These are phyloP conservation scores for Forsythia suspensa DNA, from an alignment of 257 asterid species.

Conservation along the genomic window DNA sequence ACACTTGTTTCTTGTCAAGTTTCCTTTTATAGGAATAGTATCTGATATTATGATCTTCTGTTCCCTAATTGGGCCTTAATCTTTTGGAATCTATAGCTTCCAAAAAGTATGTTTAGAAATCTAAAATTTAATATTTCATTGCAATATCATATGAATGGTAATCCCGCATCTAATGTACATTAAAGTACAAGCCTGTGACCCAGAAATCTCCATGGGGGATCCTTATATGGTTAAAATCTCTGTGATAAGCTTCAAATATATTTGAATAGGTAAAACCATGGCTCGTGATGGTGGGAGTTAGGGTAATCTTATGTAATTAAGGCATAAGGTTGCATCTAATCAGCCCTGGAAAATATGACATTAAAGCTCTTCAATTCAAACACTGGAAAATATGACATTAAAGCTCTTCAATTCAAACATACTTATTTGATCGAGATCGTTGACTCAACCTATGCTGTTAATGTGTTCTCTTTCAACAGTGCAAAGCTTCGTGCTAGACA, in stretches of 20 bases:
- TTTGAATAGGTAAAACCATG: not conserved
- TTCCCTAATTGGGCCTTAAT: not conserved
- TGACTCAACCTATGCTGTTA: conserved; percentile 1
- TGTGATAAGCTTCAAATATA: not conserved
- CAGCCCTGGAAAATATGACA: not conserved
- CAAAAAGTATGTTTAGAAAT: not conserved
- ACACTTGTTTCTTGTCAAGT: not conserved
- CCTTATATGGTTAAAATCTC: not conserved
- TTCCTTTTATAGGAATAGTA: not conserved
- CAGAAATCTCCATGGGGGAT: not conserved
- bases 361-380: not conserved
- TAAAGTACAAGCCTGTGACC: not conserved
- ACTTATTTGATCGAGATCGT: not conserved
- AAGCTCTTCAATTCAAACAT: not conserved
- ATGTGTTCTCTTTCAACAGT: conserved; percentile 43
- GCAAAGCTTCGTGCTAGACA: conserved; percentile 86
- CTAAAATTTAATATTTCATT: not conserved
- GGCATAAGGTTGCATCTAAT: not conserved
- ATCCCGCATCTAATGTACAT: no score
- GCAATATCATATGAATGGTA: not conserved
- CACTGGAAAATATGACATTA: not conserved
- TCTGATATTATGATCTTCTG: not conserved
- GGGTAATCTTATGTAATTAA: not conserved
- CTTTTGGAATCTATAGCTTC: not conserved
- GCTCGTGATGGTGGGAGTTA: not conserved